Evolutionary conservation across 306 rosid genomes (phyloP), one percentile per base, ranked within the genome.

Genomic region (Arachis stenosperma): DNA sequence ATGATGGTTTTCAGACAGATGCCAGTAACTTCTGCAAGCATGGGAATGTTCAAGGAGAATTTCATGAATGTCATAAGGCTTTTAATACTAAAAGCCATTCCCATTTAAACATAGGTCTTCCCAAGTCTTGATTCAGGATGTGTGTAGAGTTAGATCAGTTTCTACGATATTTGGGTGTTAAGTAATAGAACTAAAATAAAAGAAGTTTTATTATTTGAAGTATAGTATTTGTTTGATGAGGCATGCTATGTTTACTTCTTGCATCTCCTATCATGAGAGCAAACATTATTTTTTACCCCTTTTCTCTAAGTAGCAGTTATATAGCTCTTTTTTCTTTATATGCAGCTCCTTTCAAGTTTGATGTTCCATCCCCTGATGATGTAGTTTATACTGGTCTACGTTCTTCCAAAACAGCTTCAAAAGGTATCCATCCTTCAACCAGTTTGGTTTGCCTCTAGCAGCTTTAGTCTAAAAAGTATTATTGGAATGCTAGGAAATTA

Each of bases 321-420:
- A 42, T 85, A 84, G 84, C 67, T 33, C 51, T 64, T 30, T 77
- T 80, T 51, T 56, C 46, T 68, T 75, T 47, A 57, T 80, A 68
- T 51, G 47, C 96, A 94, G 98, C 75, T 80, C 85, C 97, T 66
- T 91, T 94, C 96, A 88, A 89, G 87, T 94, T 91, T 69, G 84
- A 91, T 69, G 82, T 69, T 84, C 98, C 97, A 75, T 94, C 98
- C 77, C 98, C 98, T 14, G 98, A 94, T 84, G 97, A 91, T 74
- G 65, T 84, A 78, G 95, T 94, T 67, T 65, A 84, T 65, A 71
- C 79, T 13, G 97, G 98, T 46, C 61, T 91, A 78, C 84, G 59
- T 67, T 85, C 92, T 75, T 82, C 97, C 75, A 94, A 87, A 91
- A 74, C 44, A 77, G 93, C 87, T 37, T 82, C 77, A 57, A 89